phyloP scores from a whole-genome alignment of 805 yeast genomes.

The Lachancea dasiensis region DNA sequence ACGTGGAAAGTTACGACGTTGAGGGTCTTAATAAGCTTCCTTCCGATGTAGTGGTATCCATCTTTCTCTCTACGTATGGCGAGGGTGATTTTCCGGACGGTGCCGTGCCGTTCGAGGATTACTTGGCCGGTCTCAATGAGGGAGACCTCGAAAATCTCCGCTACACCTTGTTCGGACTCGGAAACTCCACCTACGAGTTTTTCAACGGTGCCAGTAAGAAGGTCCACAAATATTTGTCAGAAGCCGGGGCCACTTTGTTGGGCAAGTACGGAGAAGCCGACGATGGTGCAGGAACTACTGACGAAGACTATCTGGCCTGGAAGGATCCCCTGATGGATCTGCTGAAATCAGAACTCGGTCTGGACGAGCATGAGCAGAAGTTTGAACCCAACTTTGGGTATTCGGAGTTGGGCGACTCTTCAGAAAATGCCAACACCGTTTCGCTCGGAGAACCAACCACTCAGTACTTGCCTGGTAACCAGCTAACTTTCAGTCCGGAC shows the following conservation, averaged over 20 bases:
- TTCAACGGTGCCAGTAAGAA: slow-evolving; percentile 78
- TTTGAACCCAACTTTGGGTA: slow-evolving; percentile 62
- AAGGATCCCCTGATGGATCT: slow-evolving; percentile 69
- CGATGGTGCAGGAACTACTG: slow-evolving; percentile 91
- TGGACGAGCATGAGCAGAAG: slow-evolving; percentile 73
- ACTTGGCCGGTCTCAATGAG: slow-evolving; percentile 49
- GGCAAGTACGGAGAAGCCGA: slow-evolving; percentile 89
- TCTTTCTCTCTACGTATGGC: slow-evolving; percentile 90
- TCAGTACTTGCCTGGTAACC: slow-evolving; percentile 40
- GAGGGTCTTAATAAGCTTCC: slow-evolving; percentile 66
- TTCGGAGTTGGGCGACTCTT: slow-evolving; percentile 27
- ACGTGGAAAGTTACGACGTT: slow-evolving; percentile 81
- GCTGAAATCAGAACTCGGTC: slow-evolving; percentile 54
- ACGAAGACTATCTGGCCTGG: slow-evolving; percentile 93
- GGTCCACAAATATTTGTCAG: slow-evolving; percentile 43
- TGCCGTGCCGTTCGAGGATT: slow-evolving; percentile 73
- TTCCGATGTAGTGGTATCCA: slow-evolving; percentile 53
- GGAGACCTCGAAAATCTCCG: slow-evolving; percentile 52
- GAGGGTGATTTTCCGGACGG: slow-evolving; percentile 98
- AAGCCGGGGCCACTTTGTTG: slow-evolving; percentile 65
- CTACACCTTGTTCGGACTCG: slow-evolving; percentile 82
- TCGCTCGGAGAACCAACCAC: slow-evolving; percentile 79
- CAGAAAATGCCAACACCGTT: slow-evolving; percentile 35
- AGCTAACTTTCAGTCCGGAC: slow-evolving; percentile 33
- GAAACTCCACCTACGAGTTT: slow-evolving; percentile 91